Evolutionary conservation across 2,329 filamentous ascomycete genomes (phyloP), one percentile per base, ranked within the genome.

Genomic region (Cladosporium sp.): DNA sequence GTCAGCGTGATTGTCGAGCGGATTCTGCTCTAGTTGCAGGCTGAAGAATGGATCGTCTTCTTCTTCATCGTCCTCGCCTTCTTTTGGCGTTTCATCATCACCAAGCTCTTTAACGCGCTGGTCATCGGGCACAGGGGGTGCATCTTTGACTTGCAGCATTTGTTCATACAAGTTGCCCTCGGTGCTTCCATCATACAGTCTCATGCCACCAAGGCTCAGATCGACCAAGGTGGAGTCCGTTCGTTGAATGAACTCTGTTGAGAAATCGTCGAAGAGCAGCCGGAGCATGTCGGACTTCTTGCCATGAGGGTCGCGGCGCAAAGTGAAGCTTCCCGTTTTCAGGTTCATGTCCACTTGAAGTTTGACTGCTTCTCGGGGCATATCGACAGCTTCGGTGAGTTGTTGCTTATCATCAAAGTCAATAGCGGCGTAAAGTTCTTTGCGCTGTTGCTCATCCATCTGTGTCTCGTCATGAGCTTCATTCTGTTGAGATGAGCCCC

Each of bases 331-430:
- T 52, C 93, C 93, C 0, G 92, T 95, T 55, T 88, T 86, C n/a
- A 99, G 82, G 49, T 88, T 92, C 43, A 93, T 85, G 65, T 97
- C 90, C 42, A 98, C 75, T 65, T 96, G 88, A 67, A 97, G 77
- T 69, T 97, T 96, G 62, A 98, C 78, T 8, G 89, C 89, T 59
- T 99, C 93, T 48, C 88, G 82, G 0, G 94, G 94, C 27, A 90
- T 77, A 59, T 98, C 93, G 3, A 99, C 84, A 36, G 86, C 85
- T 58, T 95, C 90, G 0, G 89, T 78, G 33, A 98, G 78, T 2
- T 86, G 88, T 53, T 91, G 84, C 74, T 96, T 97, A 69, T 99
- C 93, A 55, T 98, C 88, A 84, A 92, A 99, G 62, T 97, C 93
- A 61, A 99, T 99, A 43, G 89, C 94, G 59, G 94, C 86, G 67